Evolutionary conservation across 202 grass and related monocot genomes (phyloP).

Genomic region (Eragrostis tef): DNA sequence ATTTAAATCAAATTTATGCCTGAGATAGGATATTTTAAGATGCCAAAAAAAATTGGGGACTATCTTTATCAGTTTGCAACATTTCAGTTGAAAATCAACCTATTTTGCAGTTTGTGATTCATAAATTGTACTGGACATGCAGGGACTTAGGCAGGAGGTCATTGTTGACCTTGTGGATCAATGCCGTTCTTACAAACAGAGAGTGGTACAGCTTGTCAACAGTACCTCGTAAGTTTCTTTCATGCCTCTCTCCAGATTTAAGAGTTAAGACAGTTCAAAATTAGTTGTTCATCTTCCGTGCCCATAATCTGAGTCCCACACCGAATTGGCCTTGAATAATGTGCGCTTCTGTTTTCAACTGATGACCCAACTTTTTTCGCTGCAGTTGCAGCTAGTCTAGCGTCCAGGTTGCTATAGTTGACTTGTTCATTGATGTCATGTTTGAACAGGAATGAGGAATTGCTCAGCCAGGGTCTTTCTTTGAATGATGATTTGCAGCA

Average conservation of each 20-base stretch:
- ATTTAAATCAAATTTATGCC: background rate
- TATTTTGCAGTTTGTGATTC: slow-evolving; percentile 9
- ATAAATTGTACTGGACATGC: slow-evolving; percentile 47
- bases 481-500: slow-evolving; percentile 94
- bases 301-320: background rate
- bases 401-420: slow-evolving; percentile 17
- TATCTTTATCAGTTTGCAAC: background rate
- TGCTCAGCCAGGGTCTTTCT: slow-evolving; percentile 82
- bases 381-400: background rate
- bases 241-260: slow-evolving; percentile 13
- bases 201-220: slow-evolving; percentile 86
- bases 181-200: slow-evolving; percentile 83
- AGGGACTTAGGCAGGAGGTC: slow-evolving; percentile 86
- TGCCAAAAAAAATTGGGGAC: background rate
- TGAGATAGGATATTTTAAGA: background rate
- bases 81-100: slow-evolving; percentile 6
- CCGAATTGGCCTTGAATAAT: background rate
- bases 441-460: slow-evolving; percentile 73
- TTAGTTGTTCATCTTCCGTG: background rate
- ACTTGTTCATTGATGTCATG: slow-evolving; percentile 13
- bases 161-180: slow-evolving; percentile 90
- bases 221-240: slow-evolving; percentile 76
- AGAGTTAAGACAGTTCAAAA: background rate
- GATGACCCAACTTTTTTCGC: slow-evolving; percentile 1
- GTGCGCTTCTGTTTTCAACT: background rate